phyloP scores from a whole-genome alignment of 352 stramenopile genomes.

The Pythium chondricola region DNA sequence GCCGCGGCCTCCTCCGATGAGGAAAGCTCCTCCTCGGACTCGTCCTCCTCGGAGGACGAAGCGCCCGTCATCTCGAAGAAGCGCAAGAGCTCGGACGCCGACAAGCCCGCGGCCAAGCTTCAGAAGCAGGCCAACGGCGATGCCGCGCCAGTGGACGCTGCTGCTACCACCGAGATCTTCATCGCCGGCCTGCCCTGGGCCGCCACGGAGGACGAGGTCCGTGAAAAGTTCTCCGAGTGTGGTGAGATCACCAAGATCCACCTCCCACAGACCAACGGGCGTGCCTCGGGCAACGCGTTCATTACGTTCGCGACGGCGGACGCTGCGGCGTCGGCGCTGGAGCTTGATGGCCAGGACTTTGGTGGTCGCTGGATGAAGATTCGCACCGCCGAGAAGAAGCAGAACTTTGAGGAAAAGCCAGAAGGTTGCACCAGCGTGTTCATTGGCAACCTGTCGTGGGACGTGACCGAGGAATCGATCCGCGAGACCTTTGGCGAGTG shows the following conservation, averaged over 20 bases:
- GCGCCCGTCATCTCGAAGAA: slow-evolving; percentile 75
- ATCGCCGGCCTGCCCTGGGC: slow-evolving; percentile 95
- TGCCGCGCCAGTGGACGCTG: slow-evolving; percentile 39
- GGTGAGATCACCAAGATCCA: slow-evolving; percentile 83
- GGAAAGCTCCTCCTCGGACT: slow-evolving; percentile 36
- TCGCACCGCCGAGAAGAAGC: slow-evolving; percentile 77
- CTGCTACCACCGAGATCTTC: slow-evolving; percentile 67
- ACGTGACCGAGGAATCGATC: slow-evolving; percentile 94
- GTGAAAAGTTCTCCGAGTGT: slow-evolving; percentile 91
- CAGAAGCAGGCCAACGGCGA: slow-evolving; percentile 73
- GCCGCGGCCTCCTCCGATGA: slow-evolving; percentile 26
- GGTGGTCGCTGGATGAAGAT: slow-evolving; percentile 95
- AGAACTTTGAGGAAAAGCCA: slow-evolving; percentile 88
- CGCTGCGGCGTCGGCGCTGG: slow-evolving; percentile 76
- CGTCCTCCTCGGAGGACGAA: slow-evolving; percentile 61
- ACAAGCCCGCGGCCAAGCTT: slow-evolving; percentile 48
- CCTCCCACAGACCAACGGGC: slow-evolving; percentile 87
- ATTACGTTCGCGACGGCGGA: slow-evolving; percentile 85
- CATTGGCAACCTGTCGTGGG: slow-evolving; percentile 96
- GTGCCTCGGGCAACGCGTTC: slow-evolving; percentile 93
- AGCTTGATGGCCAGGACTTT: slow-evolving; percentile 93
- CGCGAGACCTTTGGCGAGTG: slow-evolving; percentile 91
- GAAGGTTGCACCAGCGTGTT: slow-evolving; percentile 96
- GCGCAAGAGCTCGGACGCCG: slow-evolving; percentile 74
- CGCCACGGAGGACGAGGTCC: slow-evolving; percentile 91